These are phyloP conservation scores for Drechmeria coniospora DNA, from an alignment of 2,329 filamentous ascomycete genomes.

Conservation along the genomic window DNA sequence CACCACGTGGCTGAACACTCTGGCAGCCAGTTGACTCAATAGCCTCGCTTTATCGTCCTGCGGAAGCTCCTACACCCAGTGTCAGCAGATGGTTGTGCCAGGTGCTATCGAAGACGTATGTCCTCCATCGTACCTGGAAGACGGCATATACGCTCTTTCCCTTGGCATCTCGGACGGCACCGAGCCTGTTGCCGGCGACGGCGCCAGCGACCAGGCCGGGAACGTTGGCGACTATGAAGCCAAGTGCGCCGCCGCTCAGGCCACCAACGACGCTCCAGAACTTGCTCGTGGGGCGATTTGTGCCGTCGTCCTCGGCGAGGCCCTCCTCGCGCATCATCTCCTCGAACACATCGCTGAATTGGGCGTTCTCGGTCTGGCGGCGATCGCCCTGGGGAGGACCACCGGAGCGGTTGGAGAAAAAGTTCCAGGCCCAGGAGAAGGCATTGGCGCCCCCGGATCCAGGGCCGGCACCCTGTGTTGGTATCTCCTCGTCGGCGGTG, in stretches of 20 bases:
- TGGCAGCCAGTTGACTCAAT: conserved; percentile 69
- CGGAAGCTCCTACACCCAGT: conserved; percentile 50
- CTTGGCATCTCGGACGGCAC: conserved; percentile 73
- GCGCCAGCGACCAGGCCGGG: conserved; percentile 79
- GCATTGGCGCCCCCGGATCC: conserved; percentile 23
- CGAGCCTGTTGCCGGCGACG: conserved; percentile 84
- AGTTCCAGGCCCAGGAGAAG: conserved; percentile 68
- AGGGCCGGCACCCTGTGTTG: conserved; percentile 24
- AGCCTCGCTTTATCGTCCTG: conserved; percentile 67
- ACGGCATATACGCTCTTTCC: conserved; percentile 93
- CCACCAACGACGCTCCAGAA: conserved; percentile 86
- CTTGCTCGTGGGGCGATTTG: conserved; percentile 44
- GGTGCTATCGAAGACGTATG: neutral
- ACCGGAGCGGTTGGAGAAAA: conserved; percentile 30
- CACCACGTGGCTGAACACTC: conserved; percentile 70
- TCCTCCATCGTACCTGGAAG: conserved; percentile 43
- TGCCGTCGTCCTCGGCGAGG: conserved; percentile 55
- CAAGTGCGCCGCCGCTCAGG: conserved; percentile 73
- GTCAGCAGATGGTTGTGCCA: too few species aligned
- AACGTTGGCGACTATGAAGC: conserved; percentile 89
- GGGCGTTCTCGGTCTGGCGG: conserved; percentile 51
- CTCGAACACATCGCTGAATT: conserved; percentile 81
- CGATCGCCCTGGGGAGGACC: too few species aligned
- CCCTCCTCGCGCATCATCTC: conserved; percentile 81
- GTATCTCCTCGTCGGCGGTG: conserved; percentile 22